phyloP scores from a whole-genome alignment of 2,329 filamentous ascomycete species.

The Xylariaceae sp. region DNA sequence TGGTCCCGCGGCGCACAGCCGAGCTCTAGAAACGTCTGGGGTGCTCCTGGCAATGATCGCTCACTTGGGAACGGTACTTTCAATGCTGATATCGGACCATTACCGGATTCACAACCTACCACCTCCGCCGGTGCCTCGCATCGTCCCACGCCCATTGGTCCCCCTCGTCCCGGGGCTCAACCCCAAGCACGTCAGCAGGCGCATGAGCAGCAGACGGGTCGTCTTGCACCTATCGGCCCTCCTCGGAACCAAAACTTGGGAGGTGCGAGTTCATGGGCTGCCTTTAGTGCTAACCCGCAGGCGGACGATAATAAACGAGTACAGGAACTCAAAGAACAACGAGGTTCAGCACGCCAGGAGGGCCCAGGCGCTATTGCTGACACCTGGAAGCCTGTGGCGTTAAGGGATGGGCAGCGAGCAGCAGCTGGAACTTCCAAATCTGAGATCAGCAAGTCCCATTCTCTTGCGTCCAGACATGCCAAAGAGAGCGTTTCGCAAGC shows the following conservation, averaged over 20 bases:
- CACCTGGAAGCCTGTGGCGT: conserved; percentile 45
- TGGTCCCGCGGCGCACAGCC: conserved; percentile 46
- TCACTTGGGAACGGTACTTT: conserved; percentile 77
- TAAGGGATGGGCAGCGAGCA: conserved; percentile 14
- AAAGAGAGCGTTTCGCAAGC: too few relatives aligned
- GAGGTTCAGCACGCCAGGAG: conserved; percentile 40
- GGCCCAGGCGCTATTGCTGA: conserved; percentile 44
- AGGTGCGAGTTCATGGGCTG: conserved; percentile 16
- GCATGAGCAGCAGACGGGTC: conserved; percentile 14
- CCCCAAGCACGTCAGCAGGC: conserved; percentile 11
- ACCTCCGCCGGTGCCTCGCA: conserved; percentile 28
- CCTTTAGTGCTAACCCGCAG: conserved; percentile 14
- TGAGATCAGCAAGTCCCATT: too few relatives aligned
- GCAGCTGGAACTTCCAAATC: not conserved
- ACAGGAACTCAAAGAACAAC: conserved; percentile 34
- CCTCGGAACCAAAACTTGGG: conserved; percentile 16
- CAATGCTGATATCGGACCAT: conserved; percentile 53
- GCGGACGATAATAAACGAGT: conserved; percentile 38
- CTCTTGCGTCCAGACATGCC: not conserved
- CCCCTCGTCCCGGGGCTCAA: conserved; percentile 24
- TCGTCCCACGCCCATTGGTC: conserved; percentile 43
- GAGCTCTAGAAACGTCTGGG: conserved; percentile 64
- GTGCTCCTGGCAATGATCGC: conserved; percentile 65
- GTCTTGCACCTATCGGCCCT: conserved; percentile 27
- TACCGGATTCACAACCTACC: conserved; percentile 36